Evolutionary conservation across 441 rosid genomes (phyloP).

Genomic region (Gossypium trilobum): DNA sequence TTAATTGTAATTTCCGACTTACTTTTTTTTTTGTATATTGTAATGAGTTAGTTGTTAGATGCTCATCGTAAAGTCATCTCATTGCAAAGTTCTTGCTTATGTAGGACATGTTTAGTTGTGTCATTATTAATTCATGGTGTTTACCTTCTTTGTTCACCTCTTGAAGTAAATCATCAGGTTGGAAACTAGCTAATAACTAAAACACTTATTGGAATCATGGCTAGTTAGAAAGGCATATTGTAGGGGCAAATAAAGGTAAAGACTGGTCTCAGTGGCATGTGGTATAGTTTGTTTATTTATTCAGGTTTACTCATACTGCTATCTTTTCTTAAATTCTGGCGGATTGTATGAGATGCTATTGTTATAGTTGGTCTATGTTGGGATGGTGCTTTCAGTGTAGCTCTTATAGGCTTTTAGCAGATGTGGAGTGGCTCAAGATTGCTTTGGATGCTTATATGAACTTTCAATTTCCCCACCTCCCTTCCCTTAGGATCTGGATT

Average conservation of each 20-base stretch:
- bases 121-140: background rate
- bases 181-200: background rate
- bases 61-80: background rate
- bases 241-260: background rate
- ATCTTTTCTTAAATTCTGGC: background rate
- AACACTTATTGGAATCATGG: background rate
- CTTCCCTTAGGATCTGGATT: background rate
- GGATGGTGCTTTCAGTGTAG: background rate
- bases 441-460: background rate
- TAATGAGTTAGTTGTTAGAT: conserved; percentile 5
- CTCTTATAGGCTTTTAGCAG: background rate
- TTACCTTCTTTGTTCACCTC: background rate
- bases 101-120: background rate
- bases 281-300: conserved; percentile 5
- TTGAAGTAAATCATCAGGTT: background rate
- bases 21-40: background rate
- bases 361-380: background rate
- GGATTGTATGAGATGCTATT: background rate
- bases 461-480: background rate
- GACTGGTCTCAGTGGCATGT: background rate
- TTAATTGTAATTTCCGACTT: background rate
- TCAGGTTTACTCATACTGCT: background rate
- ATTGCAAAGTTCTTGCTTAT: background rate
- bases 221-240: background rate
- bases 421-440: background rate